Conservation (phyloP, 2,329 filamentous ascomycete genomes). For the Ceratocystis eucalypticola region DNA sequence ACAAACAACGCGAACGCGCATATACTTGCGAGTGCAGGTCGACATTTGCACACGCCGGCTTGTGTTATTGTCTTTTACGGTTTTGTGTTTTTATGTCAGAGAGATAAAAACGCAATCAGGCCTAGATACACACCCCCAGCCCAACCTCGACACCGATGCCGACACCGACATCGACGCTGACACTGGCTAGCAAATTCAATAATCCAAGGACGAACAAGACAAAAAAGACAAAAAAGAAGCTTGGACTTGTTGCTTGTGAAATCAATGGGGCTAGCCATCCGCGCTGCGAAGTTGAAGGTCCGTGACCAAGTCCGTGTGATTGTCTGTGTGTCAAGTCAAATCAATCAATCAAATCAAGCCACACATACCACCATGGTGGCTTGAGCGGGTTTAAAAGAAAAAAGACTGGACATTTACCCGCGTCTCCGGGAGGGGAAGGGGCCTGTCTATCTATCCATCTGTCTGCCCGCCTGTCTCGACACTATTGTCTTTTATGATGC, state of each 20-base stretch:
- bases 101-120: too few species aligned
- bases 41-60: too few species aligned
- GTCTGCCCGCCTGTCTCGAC: background rate
- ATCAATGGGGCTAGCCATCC: background rate
- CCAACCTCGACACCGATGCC: background rate
- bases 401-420: background rate
- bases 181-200: background rate
- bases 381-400: background rate
- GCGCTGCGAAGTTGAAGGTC: background rate
- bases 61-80: too few species aligned
- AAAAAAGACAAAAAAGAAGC: background rate
- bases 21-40: too few species aligned
- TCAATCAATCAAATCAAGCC: background rate
- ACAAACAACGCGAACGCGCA: too few species aligned
- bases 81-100: too few species aligned
- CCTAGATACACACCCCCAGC: too few species aligned
- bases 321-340: conserved; percentile 9
- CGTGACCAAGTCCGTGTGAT: conserved; percentile 8
- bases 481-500: conserved; percentile 6
- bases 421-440: background rate
- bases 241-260: background rate
- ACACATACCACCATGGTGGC: background rate
- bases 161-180: background rate
- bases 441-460: too few species aligned
- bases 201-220: background rate